These are phyloP conservation scores for Pestalotiopsis sp. DNA, from an alignment of 2,329 filamentous ascomycete species.

Conservation along the genomic window DNA sequence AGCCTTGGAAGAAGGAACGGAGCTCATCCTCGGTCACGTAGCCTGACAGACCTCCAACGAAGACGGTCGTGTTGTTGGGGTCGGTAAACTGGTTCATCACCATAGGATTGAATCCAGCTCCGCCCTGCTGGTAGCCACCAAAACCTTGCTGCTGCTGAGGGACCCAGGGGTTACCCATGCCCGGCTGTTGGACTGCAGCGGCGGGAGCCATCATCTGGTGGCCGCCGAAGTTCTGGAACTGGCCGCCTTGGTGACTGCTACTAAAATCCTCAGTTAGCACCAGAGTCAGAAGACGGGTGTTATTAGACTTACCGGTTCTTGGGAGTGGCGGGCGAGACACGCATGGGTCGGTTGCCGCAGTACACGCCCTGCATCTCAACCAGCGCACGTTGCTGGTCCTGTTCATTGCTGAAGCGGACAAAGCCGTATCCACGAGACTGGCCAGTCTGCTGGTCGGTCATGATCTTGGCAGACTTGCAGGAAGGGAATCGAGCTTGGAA, in stretches of 20 bases:
- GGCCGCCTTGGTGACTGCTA: conserved; percentile 40
- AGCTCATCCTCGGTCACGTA: conserved; percentile 99
- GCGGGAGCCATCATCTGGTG: conserved; percentile 39
- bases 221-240: conserved; percentile 34
- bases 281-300: not conserved
- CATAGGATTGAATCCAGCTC: conserved; percentile 46
- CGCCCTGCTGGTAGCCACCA: conserved; percentile 36
- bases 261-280: conserved; percentile 9
- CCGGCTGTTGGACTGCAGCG: conserved; percentile 42
- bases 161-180: conserved; percentile 37
- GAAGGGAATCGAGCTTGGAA: conserved; percentile 96
- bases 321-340: conserved; percentile 94
- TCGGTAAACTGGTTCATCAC: conserved; percentile 99
- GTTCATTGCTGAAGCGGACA: conserved; percentile 93
- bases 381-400: conserved; percentile 92
- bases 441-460: conserved; percentile 97
- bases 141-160: conserved; percentile 42
- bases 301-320: conserved; percentile 70
- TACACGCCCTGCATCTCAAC: conserved; percentile 99
- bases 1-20: conserved; percentile 99
- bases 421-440: conserved; percentile 98
- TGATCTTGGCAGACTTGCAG: conserved; percentile 99
- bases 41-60: conserved; percentile 93
- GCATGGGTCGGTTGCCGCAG: conserved; percentile 97
- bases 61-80: conserved; percentile 99